These are phyloP conservation scores for Pseudonectria foliicola DNA, from an alignment of 2,329 filamentous ascomycete genomes.

Conservation along the genomic window DNA sequence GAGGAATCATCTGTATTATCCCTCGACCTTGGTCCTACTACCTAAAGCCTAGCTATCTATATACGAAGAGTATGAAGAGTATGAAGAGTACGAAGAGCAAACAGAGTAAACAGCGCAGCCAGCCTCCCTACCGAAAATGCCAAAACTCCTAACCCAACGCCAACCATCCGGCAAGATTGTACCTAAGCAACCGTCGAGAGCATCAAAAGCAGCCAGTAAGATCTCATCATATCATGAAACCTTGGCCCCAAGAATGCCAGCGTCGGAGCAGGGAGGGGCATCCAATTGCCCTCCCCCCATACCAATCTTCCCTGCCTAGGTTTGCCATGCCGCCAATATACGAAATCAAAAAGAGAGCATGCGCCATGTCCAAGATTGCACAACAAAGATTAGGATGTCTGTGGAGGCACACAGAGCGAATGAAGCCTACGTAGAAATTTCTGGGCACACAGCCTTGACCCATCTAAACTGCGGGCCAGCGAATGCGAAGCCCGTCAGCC, in stretches of 20 bases:
- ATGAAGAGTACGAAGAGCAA: too few relatives aligned
- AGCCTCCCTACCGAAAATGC: conserved; percentile 9
- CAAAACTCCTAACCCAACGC: conserved; percentile 6
- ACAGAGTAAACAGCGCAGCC: conserved; percentile 4
- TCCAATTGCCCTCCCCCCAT: conserved; percentile 3
- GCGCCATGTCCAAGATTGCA: conserved; percentile 11
- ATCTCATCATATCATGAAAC: conserved; percentile 16
- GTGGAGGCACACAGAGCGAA: background rate
- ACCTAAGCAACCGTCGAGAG: conserved; percentile 7
- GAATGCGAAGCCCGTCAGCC: conserved; percentile 71
- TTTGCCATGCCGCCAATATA: background rate
- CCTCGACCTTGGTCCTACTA: too few relatives aligned
- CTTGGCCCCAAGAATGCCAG: conserved; percentile 1
- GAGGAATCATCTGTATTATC: too few relatives aligned
- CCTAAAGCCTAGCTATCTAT: conserved; percentile 8
- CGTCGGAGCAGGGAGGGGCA: background rate
- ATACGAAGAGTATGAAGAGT: too few relatives aligned
- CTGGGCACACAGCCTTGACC: background rate
- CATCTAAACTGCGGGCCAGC: conserved; percentile 49
- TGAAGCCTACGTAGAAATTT: background rate
- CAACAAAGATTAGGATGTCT: conserved; percentile 1
- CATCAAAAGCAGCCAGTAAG: conserved; percentile 8
- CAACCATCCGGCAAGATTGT: conserved; percentile 7
- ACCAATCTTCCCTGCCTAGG: background rate
- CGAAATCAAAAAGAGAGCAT: background rate